Evolutionary conservation across 2,329 filamentous ascomycete species (phyloP).

Genomic region (Chaetothyriales sp.): DNA sequence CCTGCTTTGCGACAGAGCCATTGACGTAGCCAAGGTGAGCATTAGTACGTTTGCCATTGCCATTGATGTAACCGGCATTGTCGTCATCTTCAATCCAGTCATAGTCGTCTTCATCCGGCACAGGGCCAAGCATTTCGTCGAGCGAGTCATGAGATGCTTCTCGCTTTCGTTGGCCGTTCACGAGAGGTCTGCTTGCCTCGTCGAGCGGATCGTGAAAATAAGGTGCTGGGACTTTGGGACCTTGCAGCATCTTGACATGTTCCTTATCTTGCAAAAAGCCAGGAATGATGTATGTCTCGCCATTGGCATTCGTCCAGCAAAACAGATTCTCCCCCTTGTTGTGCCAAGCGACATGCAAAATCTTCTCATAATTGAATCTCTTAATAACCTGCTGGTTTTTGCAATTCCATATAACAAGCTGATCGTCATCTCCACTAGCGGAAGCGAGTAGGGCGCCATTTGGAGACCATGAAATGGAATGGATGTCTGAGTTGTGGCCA

Average conservation of each 20-base stretch:
- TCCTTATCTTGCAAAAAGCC: constrained; percentile 49
- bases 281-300: constrained; percentile 82
- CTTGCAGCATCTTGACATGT: constrained; percentile 42
- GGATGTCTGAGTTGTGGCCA: constrained; percentile 73
- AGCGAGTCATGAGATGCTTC: constrained; percentile 60
- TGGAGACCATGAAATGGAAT: constrained; percentile 79
- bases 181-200: constrained; percentile 44
- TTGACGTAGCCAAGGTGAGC: constrained; percentile 33
- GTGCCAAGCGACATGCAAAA: constrained; percentile 83
- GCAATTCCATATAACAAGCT: constrained; percentile 64
- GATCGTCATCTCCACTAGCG: constrained; percentile 39
- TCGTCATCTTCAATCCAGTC: constrained; percentile 94
- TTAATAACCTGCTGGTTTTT: constrained; percentile 72
- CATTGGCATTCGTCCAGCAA: constrained; percentile 84
- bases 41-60: constrained; percentile 49
- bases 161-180: constrained; percentile 41
- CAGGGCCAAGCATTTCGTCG: constrained; percentile 54
- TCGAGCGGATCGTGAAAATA: constrained; percentile 69
- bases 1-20: constrained; percentile 38
- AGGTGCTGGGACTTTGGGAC: constrained; percentile 46
- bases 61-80: constrained; percentile 64
- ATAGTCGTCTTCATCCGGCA: constrained; percentile 48
- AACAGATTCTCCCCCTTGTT: constrained; percentile 65
- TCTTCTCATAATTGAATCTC: constrained; percentile 64
- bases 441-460: constrained; percentile 77